Conservation (phyloP, 2,329 filamentous ascomycete species). For the Lecanicillium sp. region DNA sequence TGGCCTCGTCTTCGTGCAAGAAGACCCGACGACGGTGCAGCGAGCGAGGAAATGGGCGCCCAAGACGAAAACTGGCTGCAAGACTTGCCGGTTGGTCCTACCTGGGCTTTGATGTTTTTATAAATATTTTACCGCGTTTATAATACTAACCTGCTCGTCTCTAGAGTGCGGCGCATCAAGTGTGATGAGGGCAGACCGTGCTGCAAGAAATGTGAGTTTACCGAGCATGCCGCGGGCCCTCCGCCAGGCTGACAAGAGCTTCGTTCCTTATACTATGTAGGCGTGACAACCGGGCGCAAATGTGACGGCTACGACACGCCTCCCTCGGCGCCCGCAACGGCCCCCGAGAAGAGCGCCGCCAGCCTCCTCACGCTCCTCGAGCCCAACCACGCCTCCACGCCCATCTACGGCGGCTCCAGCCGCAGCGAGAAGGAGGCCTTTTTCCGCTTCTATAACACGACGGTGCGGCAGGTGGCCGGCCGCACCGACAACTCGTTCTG, state of each 20-base stretch:
- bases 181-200: conserved; percentile 8
- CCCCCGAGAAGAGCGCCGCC: not conserved
- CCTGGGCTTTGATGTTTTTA: not conserved
- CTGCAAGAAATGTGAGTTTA: conserved; percentile 9
- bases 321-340: not conserved
- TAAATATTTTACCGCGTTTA: no score
- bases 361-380: not conserved
- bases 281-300: conserved; percentile 1
- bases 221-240: no score
- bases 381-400: not conserved
- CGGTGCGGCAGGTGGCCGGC: conserved; percentile 9
- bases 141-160: not conserved
- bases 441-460: conserved; percentile 11
- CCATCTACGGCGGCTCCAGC: conserved; percentile 7
- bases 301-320: conserved; percentile 1
- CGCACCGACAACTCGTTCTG: conserved; percentile 4
- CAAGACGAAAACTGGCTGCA: conserved; percentile 10
- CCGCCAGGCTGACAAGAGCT: no score
- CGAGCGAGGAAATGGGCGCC: conserved; percentile 8
- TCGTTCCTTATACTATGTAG: no score
- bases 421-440: conserved; percentile 9
- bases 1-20: conserved; percentile 5
- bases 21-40: conserved; percentile 4
- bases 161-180: conserved; percentile 4
- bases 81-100: conserved; percentile 9